Base-by-base conservation (phyloP, 2,329 filamentous ascomycete species). In the Fonsecaea pugnacius region DNA sequence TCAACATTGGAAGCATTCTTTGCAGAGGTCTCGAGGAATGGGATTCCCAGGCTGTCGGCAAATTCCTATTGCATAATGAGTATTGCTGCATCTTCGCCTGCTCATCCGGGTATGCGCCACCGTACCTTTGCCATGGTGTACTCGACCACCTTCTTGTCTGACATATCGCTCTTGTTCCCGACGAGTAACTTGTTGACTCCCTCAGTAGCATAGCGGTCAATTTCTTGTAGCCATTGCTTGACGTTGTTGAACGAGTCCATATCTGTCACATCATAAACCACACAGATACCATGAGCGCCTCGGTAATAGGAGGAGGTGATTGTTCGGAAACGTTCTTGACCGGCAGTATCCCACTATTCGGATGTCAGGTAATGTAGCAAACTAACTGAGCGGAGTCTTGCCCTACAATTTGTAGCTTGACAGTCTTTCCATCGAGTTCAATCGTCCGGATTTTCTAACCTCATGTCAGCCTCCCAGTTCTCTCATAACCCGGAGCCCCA, bases 221-320 rank as follows among this genome's bases (percentile, higher is more conserved):
- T 99, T 84, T 99, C 95, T 81, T 99, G 95, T 68, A 99, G 88
- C 95, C 95, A 99, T 86, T 99, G 95, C 91, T 99, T 98, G 75
- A 99, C 95, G 84, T 98, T 99, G 89, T 99, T 98, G 91, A 99
- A 99, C 33, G 92, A 96, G 80, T 98, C 95, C 94, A 98, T 97
- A 80, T 99, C 95, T 72, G 95, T 99, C 77, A 99, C 95, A 89
- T 99, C 95, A 87, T 98, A 99, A 78, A 99, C 95, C 73, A 99
- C 94, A 83, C 95, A 99, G 83, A 99, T 99, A 74, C 95, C 95
- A 83, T 98, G 95, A 72, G 95, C 95, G 75, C 95, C 95, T 77
- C 95, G 92, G 86, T 99, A 99, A 87, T 99, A 99, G 67, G 95
- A 98, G 48, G 94, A 98, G 68, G 95, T 99, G 84, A 99, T 99